Percentiles rank a stretch among this genome's conserved stretches.
phyloP scores from a whole-genome alignment of 352 stramenopile genomes.

The Phytopythium kandeliae region DNA sequence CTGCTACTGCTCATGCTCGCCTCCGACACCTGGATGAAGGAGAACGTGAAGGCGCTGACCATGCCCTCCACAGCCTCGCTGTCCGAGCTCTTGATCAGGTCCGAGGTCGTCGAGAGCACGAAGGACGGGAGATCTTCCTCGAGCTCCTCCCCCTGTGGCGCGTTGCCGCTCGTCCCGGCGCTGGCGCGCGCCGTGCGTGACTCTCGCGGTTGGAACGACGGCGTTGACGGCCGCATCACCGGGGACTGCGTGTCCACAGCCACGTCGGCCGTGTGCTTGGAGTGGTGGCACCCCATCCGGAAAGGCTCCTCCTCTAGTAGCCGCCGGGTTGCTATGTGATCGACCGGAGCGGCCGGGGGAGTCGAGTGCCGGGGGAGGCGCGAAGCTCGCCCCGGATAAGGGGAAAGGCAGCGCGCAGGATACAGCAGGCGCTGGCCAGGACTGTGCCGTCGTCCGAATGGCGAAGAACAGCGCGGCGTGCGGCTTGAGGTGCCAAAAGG shows the following conservation, averaged over 20 bases:
- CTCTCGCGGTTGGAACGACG: constrained; percentile 14
- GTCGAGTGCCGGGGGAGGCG: neutral
- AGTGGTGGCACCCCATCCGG: constrained; percentile 61
- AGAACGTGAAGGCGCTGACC: constrained; percentile 62
- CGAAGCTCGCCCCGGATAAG: neutral
- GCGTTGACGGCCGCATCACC: constrained; percentile 22
- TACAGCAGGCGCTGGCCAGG: too few species aligned
- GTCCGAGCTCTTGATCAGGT: constrained; percentile 43
- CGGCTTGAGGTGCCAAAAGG: too few species aligned
- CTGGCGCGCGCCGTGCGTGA: constrained; percentile 9
- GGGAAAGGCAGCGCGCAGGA: neutral
- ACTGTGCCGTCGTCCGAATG: too few species aligned
- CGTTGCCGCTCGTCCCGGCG: constrained; percentile 10
- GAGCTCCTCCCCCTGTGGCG: constrained; percentile 7
- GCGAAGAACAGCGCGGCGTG: too few species aligned
- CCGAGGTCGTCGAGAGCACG: constrained; percentile 34
- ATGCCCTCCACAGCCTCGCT: constrained; percentile 51
- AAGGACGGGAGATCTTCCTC: constrained; percentile 44
- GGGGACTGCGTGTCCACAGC: constrained; percentile 7
- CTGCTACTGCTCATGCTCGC: constrained; percentile 19
- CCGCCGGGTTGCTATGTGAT: too few species aligned
- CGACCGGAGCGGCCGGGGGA: too few species aligned
- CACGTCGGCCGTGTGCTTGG: constrained; percentile 27
- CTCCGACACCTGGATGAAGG: constrained; percentile 61
- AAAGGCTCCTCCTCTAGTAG: neutral